Evolutionary conservation across 2,329 filamentous ascomycete species (phyloP), one percentile per base, ranked within the genome.

Genomic region (Phialemonium atrogriseum): DNA sequence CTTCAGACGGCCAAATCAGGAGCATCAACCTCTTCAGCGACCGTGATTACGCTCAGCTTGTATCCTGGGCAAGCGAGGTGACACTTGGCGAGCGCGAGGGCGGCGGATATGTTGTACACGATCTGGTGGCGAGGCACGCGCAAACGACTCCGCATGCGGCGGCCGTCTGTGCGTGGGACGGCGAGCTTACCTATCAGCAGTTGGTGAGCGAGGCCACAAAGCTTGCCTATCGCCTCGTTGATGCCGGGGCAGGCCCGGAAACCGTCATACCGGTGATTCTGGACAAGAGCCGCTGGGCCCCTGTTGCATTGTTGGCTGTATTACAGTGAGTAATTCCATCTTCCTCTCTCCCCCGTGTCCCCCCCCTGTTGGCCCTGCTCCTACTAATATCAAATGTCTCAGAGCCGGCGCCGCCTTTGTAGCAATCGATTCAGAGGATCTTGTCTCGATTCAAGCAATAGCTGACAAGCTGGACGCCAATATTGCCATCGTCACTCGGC

Each of bases 241-340:
- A 64, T 14, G 52, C 64, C 10, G 73, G 73, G 0, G 61, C 74
- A 0, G 52, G 58, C 0, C 59, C 64, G 1, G 68, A 72, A 8
- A 62, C 70, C 7, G 59, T 81, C 4, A 67, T 87, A 2, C 77
- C 76, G 5, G 64, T 87, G 5, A 70, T 79, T 12, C 65, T 86
- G 46, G 74, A 83, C 25, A 87, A 84, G 55, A 82, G 72, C 13
- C 58, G 76, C 10, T 70, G 80, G 50, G 66, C 83, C 0, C 80
- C 85, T 28, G 59, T 85, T 23, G 69, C 77, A 6, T 78, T 88
- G 38, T 62, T 88, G 13, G 80, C 80, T 0, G 66, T 79, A 2
- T 57, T 85, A 25, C 80, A 83, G 54, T 64, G 66, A 34, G 77
- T 76, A 35, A 76, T 76, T 3, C 4, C 16, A 7, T 6, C 5